Evolutionary conservation across 306 rosid species (phyloP).

Genomic region (Macrotyloma uniflorum): DNA sequence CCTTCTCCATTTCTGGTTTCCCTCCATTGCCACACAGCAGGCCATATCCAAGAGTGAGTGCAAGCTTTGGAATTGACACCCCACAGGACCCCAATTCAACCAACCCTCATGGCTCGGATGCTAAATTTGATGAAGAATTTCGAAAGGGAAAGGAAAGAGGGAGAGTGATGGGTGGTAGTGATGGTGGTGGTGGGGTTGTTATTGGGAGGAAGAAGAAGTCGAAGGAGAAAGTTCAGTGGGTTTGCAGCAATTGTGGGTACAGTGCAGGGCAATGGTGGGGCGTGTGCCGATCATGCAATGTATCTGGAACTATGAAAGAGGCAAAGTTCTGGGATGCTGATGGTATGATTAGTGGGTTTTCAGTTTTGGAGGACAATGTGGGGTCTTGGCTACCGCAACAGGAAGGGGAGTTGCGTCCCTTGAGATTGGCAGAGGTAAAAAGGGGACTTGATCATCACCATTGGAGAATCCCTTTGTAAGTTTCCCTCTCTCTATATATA

Average conservation of each 20-base stretch:
- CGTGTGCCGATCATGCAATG: conserved; percentile 59
- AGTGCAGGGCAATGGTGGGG: conserved; percentile 91
- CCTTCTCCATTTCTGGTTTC: conserved; percentile 37
- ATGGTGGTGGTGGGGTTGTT: conserved; percentile 16
- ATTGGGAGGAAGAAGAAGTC: conserved; percentile 55
- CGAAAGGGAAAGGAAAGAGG: conserved; percentile 17
- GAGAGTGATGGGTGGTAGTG: conserved; percentile 32
- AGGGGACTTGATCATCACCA: conserved; percentile 59
- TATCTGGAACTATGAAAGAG: conserved; percentile 55
- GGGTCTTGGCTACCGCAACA: conserved; percentile 73
- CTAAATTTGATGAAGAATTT: not conserved
- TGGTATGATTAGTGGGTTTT: conserved; percentile 43
- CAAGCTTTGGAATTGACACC: conserved; percentile 28
- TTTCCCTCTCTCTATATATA: not conserved
- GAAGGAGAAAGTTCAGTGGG: conserved; percentile 66
- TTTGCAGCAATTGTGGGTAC: conserved; percentile 79
- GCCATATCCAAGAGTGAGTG: conserved; percentile 26
- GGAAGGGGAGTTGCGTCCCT: conserved; percentile 54
- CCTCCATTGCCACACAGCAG: conserved; percentile 38
- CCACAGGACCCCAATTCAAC: conserved; percentile 23
- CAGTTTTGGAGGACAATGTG: conserved; percentile 54
- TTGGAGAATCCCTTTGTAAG: conserved; percentile 88
- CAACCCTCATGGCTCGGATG: not conserved
- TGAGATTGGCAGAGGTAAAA: conserved; percentile 74
- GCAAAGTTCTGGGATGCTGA: conserved; percentile 34